Evolutionary conservation across 2,329 filamentous ascomycete species (phyloP), one percentile per base, ranked within the genome.

Genomic region (Hypoxylon sp.): DNA sequence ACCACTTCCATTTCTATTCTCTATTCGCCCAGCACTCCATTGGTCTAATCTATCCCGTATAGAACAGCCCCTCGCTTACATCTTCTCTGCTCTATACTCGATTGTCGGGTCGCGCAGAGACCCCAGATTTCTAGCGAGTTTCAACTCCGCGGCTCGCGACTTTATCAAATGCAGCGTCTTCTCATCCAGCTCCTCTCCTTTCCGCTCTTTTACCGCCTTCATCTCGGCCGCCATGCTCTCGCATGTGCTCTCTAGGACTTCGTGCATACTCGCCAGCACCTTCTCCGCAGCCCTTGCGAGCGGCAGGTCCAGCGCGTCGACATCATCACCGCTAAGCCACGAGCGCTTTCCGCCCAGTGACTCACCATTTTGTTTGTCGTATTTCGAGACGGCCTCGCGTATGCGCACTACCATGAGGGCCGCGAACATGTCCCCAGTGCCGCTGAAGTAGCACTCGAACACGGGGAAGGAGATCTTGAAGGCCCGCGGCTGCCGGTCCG

Each of bases 341-440:
- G 88, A 88, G 5, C 81, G 78, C 2, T 79, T 86, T 6, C 81
- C 76, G 14, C 83, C 78, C 3, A 97, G 80, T 2, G 56, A 57
- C 23, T 39, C 45, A 11, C 37, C 47, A 25, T 55, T 54, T 1
- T 27, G 68, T 1, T 60, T 55, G 47, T 63, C 50, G 52, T 45
- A 50, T 2, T 79, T 80, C 55, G 82, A 79, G 1, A 93, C 91
- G 25, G 93, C 94, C 82, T 98, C 93, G 62, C 95, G 90, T 75
- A 99, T 88, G 29, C 95, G 89, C 41, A 92, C 92, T 1, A 97
- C 89, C 76, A 93, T 94, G 47, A 99, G 85, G 6, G 95, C 95
- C 29, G 94, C 95, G 76, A 99, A 98, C 95, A 99, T 97, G 81
- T 99, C 96, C 48, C 96, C 96, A 0, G 96, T 98, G 41, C 96